A percentile compares a stretch with the other conserved stretches of the same genome.
Conservation (phyloP, 1,139 yeast genomes). For the Protomyces gravidus region DNA sequence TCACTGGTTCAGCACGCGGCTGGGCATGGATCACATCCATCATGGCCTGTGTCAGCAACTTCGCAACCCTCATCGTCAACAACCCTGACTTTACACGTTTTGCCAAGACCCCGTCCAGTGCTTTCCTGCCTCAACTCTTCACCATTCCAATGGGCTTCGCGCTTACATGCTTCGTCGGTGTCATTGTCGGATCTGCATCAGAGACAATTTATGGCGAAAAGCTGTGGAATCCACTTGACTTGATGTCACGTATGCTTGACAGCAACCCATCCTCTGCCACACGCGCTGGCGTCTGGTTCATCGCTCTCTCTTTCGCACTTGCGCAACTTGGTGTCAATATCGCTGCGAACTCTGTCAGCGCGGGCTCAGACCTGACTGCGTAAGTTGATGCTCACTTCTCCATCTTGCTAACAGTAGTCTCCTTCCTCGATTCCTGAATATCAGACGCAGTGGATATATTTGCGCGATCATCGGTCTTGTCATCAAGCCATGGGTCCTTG, state of each 20-base stretch:
- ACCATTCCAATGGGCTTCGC: constrained; percentile 40
- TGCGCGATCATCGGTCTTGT: constrained; percentile 58
- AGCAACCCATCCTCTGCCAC: constrained; percentile 39
- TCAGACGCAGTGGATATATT: constrained; percentile 68
- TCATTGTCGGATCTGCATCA: constrained; percentile 42
- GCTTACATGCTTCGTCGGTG: constrained; percentile 41
- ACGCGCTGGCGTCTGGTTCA: constrained; percentile 56
- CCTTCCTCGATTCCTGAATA: constrained; percentile 71
- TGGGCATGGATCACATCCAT: constrained; percentile 42
- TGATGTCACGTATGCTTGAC: constrained; percentile 41
- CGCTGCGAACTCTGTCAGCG: constrained; percentile 81
- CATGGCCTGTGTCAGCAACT: constrained; percentile 42
- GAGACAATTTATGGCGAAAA: constrained; percentile 40
- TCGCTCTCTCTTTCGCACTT: constrained; percentile 34
- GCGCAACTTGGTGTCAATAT: constrained; percentile 49
- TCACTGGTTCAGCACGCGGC: constrained; percentile 40
- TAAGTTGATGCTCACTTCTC: no score
- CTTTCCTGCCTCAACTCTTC: constrained; percentile 41
- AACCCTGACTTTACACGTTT: constrained; percentile 45
- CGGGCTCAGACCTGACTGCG: constrained; percentile 89
- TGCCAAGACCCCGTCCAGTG: constrained; percentile 39
- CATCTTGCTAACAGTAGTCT: no score
- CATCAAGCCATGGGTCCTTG: constrained; percentile 83
- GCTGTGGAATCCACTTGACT: constrained; percentile 43
- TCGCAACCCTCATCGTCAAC: constrained; percentile 46